phyloP scores from a whole-genome alignment of 108 stramenopile genomes.

The Cyclotella distinguenda region DNA sequence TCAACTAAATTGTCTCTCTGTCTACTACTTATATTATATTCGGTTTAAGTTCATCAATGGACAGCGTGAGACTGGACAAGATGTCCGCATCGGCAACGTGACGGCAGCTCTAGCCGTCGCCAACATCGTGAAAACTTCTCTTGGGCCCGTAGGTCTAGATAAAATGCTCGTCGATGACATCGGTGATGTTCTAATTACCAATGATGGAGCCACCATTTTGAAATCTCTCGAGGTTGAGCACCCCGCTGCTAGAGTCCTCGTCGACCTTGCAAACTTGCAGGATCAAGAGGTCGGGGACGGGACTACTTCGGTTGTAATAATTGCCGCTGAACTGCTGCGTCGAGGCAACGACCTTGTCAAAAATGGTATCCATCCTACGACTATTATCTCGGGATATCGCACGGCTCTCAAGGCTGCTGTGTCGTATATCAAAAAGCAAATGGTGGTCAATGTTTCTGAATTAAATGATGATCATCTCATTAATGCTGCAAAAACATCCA shows the following conservation, averaged over 20 bases:
- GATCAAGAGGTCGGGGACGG: conserved; percentile 99
- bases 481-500: conserved; percentile 94
- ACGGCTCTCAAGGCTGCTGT: conserved; percentile 96
- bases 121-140: conserved; percentile 98
- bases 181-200: conserved; percentile 99
- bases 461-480: conserved; percentile 89
- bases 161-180: conserved; percentile 99
- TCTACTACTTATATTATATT: not conserved
- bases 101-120: conserved; percentile 98
- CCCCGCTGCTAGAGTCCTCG: conserved; percentile 98
- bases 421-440: conserved; percentile 90
- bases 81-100: conserved; percentile 94
- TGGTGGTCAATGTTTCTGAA: conserved; percentile 83
- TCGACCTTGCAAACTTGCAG: conserved; percentile 97
- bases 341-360: conserved; percentile 95
- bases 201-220: conserved; percentile 99
- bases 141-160: conserved; percentile 99
- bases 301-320: conserved; percentile 97
- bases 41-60: conserved; percentile 76
- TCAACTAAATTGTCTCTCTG: not conserved
- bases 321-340: conserved; percentile 95
- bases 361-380: conserved; percentile 96
- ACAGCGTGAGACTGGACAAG: conserved; percentile 85
- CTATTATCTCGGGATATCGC: conserved; percentile 96
- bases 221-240: conserved; percentile 98